Percentiles rank a stretch among this genome's conserved stretches.
Evolutionary conservation across 2,329 filamentous ascomycete species (phyloP).

Genomic region (Phialemoniopsis sp.): DNA sequence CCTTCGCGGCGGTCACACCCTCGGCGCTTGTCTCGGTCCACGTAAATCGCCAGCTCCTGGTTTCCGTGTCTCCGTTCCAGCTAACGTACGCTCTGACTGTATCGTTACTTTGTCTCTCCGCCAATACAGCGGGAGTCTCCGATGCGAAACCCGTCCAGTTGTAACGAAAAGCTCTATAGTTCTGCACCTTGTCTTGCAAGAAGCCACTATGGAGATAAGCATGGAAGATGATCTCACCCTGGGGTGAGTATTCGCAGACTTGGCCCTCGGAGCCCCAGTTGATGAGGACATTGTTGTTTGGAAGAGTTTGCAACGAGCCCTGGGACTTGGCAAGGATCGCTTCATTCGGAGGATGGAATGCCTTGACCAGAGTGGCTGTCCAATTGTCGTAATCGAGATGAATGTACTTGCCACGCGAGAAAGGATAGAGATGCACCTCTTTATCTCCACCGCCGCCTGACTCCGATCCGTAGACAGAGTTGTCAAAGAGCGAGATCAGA

Average conservation of each 20-base stretch:
- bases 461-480: conserved; percentile 40
- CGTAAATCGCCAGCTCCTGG: conserved; percentile 14
- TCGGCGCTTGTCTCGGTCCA: not conserved
- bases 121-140: conserved; percentile 26
- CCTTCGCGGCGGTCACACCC: not conserved
- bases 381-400: conserved; percentile 34
- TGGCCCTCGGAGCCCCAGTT: conserved; percentile 51
- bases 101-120: conserved; percentile 12
- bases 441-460: conserved; percentile 12
- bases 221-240: conserved; percentile 50
- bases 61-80: conserved; percentile 41
- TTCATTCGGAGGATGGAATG: conserved; percentile 35
- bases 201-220: conserved; percentile 36
- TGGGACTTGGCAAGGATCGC: conserved; percentile 18
- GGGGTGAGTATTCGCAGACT: conserved; percentile 38
- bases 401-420: conserved; percentile 40
- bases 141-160: conserved; percentile 43
- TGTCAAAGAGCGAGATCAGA: conserved; percentile 45
- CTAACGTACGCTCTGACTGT: conserved; percentile 31
- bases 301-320: conserved; percentile 47
- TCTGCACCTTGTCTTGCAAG: conserved; percentile 35
- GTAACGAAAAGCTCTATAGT: conserved; percentile 50
- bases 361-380: conserved; percentile 38
- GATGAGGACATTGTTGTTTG: conserved; percentile 48
- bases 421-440: conserved; percentile 15